A percentile compares a stretch with the other conserved stretches of the same genome.
phyloP scores from a whole-genome alignment of 2,329 filamentous ascomycete species.

The Colletotrichum chlorophyti region DNA sequence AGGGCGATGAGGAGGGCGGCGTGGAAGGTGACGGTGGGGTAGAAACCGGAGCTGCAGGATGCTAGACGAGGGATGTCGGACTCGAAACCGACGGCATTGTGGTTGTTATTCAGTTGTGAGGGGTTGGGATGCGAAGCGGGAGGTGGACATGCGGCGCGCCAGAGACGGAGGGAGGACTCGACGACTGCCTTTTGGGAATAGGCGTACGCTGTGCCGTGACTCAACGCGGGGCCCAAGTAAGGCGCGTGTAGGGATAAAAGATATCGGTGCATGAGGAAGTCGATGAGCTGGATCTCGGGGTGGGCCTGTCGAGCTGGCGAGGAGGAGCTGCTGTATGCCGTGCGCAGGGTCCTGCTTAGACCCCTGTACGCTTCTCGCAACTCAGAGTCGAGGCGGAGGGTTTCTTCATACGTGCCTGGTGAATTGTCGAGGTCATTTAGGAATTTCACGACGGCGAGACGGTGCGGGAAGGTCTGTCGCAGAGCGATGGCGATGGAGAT shows the following conservation, averaged over 20 bases:
- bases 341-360: conserved; percentile 42
- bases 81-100: conserved; percentile 26
- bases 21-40: conserved; percentile 42
- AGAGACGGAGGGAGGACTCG: conserved; percentile 56
- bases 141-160: conserved; percentile 44
- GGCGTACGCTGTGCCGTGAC: conserved; percentile 52
- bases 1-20: conserved; percentile 43
- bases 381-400: conserved; percentile 49
- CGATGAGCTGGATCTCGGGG: conserved; percentile 53
- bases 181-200: conserved; percentile 56
- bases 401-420: conserved; percentile 49
- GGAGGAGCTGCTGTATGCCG: conserved; percentile 18
- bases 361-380: conserved; percentile 50
- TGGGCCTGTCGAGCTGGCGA: conserved; percentile 31
- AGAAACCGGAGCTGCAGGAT: conserved; percentile 48
- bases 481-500: conserved; percentile 49
- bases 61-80: conserved; percentile 45
- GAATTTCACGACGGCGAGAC: conserved; percentile 49
- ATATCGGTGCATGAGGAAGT: conserved; percentile 61
- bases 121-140: conserved; percentile 25
- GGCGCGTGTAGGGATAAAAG: conserved; percentile 63
- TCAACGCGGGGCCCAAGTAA: conserved; percentile 49
- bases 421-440: conserved; percentile 49
- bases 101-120: too few species aligned
- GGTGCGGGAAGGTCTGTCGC: conserved; percentile 47